Conservation (phyloP, 371 early-diverging fungal species). For the Homolaphlyctis polyrhiza region DNA sequence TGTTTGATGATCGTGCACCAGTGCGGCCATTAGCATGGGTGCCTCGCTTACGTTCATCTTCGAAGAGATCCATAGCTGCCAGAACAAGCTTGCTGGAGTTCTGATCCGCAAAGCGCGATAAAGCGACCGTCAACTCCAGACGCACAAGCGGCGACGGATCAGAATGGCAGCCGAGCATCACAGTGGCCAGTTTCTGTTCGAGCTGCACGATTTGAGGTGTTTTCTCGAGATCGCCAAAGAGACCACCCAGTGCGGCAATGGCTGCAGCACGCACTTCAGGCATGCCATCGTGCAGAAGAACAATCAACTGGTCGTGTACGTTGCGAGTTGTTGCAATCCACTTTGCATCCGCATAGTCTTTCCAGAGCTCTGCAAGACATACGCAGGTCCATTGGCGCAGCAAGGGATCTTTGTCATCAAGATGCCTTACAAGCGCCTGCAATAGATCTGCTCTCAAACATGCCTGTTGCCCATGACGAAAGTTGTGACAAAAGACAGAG, state of each 20-base stretch:
- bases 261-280: slow-evolving; percentile 86
- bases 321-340: slow-evolving; percentile 62
- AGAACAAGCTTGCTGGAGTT: slow-evolving; percentile 55
- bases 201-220: slow-evolving; percentile 35
- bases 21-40: neutral
- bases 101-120: slow-evolving; percentile 63
- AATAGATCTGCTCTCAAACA: slow-evolving; percentile 71
- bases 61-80: slow-evolving; percentile 62
- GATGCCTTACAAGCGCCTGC: slow-evolving; percentile 61
- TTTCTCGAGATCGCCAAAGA: slow-evolving; percentile 68
- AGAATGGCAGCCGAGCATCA: slow-evolving; percentile 55
- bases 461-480: slow-evolving; percentile 75
- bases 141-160: slow-evolving; percentile 84
- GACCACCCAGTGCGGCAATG: slow-evolving; percentile 69
- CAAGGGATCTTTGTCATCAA: slow-evolving; percentile 72
- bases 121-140: slow-evolving; percentile 67
- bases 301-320: slow-evolving; percentile 63
- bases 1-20: too few species aligned
- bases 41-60: slow-evolving; percentile 41
- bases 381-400: slow-evolving; percentile 88
- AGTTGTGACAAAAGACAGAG: slow-evolving; percentile 81
- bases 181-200: slow-evolving; percentile 62
- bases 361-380: slow-evolving; percentile 83
- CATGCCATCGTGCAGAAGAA: slow-evolving; percentile 61
- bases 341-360: slow-evolving; percentile 70